Base-by-base conservation (phyloP, 768 basidiomycete genomes). In the Tephrocybe rancida region DNA sequence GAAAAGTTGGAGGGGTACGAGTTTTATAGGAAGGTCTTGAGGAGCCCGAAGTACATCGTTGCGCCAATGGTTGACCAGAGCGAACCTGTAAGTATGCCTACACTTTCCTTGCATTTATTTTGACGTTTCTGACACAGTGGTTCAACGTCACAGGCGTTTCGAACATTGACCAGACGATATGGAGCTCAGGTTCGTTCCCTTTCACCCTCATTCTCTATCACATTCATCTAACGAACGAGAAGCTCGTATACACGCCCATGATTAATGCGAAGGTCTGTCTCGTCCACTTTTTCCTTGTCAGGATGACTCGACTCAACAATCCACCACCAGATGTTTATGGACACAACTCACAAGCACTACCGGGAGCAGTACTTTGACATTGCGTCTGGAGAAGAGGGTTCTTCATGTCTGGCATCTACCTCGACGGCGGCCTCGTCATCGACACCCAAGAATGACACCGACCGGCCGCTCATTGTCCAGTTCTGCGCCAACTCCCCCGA, bases 41-140 rank as follows among this genome's bases (percentile, higher is more conserved):
- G 90, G 7, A 87, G 86, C 63, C 92, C 96, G 8, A 94, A 90
- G 70, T 88, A 83, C 64, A 82, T 98, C 35, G 92, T 98, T 16
- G 96, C 93, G 8, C 97, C 97, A 16, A 99, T 99, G 97, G 97
- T 98, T 0, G 97, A 98, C 69, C 94, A 97, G 74, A 92, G 90
- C 64, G 96, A 98, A 70, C 79, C 98, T 68, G 95, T 97, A 62
- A 62, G 89, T 80, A 3, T 13, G 3, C 22, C 21, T 1, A 14
- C 21, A 30, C 14, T 19, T 37, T 19, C 44, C 58, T 21, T 47
- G 9, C 3, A 13, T 19, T 13, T 22, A 13, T 37, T 16, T 37
- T 37, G 14, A 37, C 35, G 5, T 8, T 37, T 37, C 35, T 37
- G 35, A 37, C 35, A 37, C 35, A 37, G 35, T 16, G 35, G 35